Conservation (phyloP, 1,139 yeast genomes). For the Eremothecium gossypii region DNA sequence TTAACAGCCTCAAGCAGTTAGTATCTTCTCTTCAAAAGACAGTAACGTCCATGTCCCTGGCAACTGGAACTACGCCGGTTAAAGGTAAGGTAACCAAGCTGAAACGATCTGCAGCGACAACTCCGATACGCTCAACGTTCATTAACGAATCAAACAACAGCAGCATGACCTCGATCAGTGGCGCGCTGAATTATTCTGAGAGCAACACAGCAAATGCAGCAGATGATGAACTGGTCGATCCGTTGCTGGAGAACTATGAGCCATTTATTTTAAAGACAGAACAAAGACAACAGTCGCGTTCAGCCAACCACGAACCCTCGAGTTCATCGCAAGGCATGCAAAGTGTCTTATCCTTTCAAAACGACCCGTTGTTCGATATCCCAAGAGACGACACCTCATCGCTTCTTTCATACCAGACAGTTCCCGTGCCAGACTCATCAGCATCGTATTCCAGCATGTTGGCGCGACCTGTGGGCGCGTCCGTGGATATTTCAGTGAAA, state of each 20-base stretch:
- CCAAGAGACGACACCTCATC: background rate
- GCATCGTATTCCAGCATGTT: background rate
- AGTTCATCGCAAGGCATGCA: background rate
- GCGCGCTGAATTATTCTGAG: background rate
- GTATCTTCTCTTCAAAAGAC: constrained; percentile 1
- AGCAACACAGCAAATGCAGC: background rate
- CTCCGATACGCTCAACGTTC: constrained; percentile 1
- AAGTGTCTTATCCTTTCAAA: background rate
- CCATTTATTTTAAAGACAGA: constrained; percentile 1
- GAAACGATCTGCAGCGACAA: constrained; percentile 1
- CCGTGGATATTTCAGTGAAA: background rate
- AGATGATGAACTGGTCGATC: constrained; percentile 2
- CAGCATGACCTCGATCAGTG: background rate
- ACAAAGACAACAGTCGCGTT: background rate
- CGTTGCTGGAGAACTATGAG: constrained; percentile 1
- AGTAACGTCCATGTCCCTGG: background rate
- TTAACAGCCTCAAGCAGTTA: constrained; percentile 3
- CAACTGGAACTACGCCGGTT: background rate
- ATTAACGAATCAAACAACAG: background rate
- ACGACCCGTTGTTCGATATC: constrained; percentile 1
- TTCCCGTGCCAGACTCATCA: background rate
- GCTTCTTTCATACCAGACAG: constrained; percentile 1
- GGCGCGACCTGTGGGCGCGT: background rate
- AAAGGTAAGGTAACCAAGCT: constrained; percentile 3
- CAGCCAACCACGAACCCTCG: background rate